These are phyloP conservation scores for Colletotrichum camelliae DNA, from an alignment of 2,329 filamentous ascomycete genomes.

Conservation along the genomic window DNA sequence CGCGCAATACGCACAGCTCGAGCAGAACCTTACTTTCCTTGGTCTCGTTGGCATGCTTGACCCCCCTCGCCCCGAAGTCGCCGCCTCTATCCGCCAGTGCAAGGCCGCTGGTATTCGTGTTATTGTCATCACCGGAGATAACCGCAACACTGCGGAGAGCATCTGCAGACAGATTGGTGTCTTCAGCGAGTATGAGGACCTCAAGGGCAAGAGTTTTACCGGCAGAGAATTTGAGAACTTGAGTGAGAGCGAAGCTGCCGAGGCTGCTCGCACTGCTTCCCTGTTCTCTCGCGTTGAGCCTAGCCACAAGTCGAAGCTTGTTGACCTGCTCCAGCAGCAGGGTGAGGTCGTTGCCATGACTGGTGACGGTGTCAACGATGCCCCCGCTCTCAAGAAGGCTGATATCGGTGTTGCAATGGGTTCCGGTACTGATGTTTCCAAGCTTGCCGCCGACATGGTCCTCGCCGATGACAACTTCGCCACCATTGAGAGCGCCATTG, in stretches of 20 bases:
- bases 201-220: conserved; percentile 92
- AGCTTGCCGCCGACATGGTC: conserved; percentile 97
- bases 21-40: conserved; percentile 93
- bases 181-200: conserved; percentile 81
- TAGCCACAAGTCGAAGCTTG: conserved; percentile 94
- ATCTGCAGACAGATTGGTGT: conserved; percentile 98
- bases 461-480: conserved; percentile 99
- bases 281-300: conserved; percentile 97
- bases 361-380: conserved; percentile 97
- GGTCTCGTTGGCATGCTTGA: conserved; percentile 97
- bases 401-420: conserved; percentile 99
- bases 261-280: conserved; percentile 84
- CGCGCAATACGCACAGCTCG: conserved; percentile 82
- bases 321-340: conserved; percentile 91
- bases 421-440: conserved; percentile 95
- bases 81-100: conserved; percentile 85
- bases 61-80: conserved; percentile 91
- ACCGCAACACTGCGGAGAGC: conserved; percentile 95
- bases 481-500: conserved; percentile 93
- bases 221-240: conserved; percentile 93
- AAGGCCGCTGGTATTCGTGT: conserved; percentile 93
- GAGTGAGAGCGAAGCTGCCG: conserved; percentile 77
- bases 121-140: conserved; percentile 98
- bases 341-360: conserved; percentile 99
- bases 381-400: conserved; percentile 95